phyloP scores from a whole-genome alignment of 371 early-diverging fungal species.

The Apophysomyces elegans region DNA sequence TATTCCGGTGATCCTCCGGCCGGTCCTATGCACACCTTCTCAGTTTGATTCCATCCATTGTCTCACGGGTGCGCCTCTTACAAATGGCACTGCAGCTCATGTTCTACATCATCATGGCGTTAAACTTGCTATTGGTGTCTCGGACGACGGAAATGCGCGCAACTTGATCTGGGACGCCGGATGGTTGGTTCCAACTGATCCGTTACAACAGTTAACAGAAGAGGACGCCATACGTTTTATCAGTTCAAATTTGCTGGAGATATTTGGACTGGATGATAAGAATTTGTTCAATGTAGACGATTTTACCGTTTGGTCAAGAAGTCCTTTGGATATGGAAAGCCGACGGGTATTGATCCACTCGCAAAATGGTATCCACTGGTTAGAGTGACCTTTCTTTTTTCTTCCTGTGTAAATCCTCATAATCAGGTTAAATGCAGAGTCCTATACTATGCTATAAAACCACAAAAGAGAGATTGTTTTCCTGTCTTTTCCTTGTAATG shows the following conservation, averaged over 20 bases:
- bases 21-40: conserved; percentile 69
- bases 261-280: conserved; percentile 46
- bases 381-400: background rate
- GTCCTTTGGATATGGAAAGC: conserved; percentile 60
- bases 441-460: no score
- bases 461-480: no score
- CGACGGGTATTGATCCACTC: conserved; percentile 45
- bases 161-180: conserved; percentile 81
- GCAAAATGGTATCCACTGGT: background rate
- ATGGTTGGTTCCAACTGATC: conserved; percentile 62
- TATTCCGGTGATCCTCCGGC: conserved; percentile 68
- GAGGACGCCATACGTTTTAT: conserved; percentile 72
- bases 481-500: no score
- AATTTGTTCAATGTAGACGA: conserved; percentile 19
- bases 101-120: conserved; percentile 68
- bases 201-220: conserved; percentile 41
- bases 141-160: conserved; percentile 63
- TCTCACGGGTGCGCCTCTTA: conserved; percentile 62
- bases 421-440: no score
- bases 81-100: conserved; percentile 63
- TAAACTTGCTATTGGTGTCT: conserved; percentile 62
- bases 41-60: conserved; percentile 74
- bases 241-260: conserved; percentile 71
- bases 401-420: no score
- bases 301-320: conserved; percentile 57